phyloP scores from a whole-genome alignment of 352 stramenopile genomes.

The Globisporangium polare region DNA sequence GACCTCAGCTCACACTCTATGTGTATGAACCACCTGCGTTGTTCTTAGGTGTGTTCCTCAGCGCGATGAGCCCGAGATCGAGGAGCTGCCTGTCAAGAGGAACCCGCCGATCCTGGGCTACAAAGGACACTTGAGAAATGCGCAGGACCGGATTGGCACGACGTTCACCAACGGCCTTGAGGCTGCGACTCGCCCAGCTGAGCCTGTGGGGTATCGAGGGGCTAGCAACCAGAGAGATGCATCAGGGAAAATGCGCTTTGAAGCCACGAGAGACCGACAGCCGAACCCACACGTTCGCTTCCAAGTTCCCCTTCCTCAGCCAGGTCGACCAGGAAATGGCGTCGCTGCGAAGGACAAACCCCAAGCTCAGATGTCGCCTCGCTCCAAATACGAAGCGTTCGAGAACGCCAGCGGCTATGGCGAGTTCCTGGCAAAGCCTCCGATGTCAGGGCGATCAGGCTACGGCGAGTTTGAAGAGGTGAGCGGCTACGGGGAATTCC shows the following conservation, averaged over 20 bases:
- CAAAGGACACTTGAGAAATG: slow-evolving; percentile 49
- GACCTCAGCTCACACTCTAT: no score
- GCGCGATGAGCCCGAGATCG: slow-evolving; percentile 18
- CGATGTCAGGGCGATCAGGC: slow-evolving; percentile 5
- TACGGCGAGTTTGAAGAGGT: slow-evolving; percentile 27
- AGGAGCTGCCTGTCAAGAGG: slow-evolving; percentile 16
- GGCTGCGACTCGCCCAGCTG: slow-evolving; percentile 21
- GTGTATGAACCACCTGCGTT: background rate
- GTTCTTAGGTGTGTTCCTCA: slow-evolving; percentile 24
- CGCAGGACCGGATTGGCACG: slow-evolving; percentile 56
- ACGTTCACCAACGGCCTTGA: slow-evolving; percentile 64
- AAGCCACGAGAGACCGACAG: background rate
- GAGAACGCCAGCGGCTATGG: slow-evolving; percentile 26
- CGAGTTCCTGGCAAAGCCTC: slow-evolving; percentile 15
- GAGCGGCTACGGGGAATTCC: slow-evolving; percentile 34
- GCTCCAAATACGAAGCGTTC: slow-evolving; percentile 26
- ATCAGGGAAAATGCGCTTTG: background rate
- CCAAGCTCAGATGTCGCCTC: slow-evolving; percentile 1
- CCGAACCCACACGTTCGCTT: slow-evolving; percentile 8
- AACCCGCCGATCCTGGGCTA: slow-evolving; percentile 59
- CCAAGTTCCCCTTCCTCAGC: background rate
- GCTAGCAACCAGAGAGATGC: slow-evolving; percentile 1
- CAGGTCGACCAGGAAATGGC: background rate
- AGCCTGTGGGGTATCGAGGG: slow-evolving; percentile 6
- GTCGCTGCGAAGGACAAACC: background rate